These are phyloP conservation scores for Penicillium riverlandense DNA, from an alignment of 495 filamentous ascomycete genomes.

Conservation along the genomic window DNA sequence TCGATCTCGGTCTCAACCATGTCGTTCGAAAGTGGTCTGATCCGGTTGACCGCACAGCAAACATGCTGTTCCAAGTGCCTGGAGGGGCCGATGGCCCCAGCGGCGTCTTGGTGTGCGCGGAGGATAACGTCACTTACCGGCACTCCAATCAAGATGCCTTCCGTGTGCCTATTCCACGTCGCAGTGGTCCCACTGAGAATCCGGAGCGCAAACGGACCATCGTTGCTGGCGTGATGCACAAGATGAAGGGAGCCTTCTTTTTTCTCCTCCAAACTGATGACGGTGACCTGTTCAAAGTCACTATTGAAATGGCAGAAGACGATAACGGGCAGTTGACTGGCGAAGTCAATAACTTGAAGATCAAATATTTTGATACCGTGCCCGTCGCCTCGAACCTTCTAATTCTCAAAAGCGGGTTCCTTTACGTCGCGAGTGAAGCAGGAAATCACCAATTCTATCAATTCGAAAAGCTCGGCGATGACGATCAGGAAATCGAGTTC, in stretches of 20 bases:
- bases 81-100: constrained; percentile 90
- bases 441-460: constrained; percentile 95
- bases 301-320: constrained; percentile 83
- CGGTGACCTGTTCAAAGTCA: constrained; percentile 95
- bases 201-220: constrained; percentile 83
- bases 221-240: constrained; percentile 90
- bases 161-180: constrained; percentile 80
- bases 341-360: constrained; percentile 74
- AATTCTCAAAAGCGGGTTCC: constrained; percentile 91
- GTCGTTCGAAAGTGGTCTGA: constrained; percentile 95
- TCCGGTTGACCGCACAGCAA: constrained; percentile 81
- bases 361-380: constrained; percentile 98
- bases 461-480: constrained; percentile 96
- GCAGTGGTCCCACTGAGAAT: constrained; percentile 82
- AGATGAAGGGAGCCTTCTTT: constrained; percentile 95
- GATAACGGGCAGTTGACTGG: constrained; percentile 68
- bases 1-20: constrained; percentile 94
- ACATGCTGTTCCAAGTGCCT: constrained; percentile 89
- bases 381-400: constrained; percentile 78
- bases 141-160: constrained; percentile 89
- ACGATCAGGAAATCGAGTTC: constrained; percentile 82
- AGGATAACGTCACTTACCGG: constrained; percentile 90
- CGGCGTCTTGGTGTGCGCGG: constrained; percentile 88
- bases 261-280: constrained; percentile 94
- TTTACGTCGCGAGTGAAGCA: constrained; percentile 87